Conservation (phyloP, 257 asterid species). For the Nyctanthes arbortristis region DNA sequence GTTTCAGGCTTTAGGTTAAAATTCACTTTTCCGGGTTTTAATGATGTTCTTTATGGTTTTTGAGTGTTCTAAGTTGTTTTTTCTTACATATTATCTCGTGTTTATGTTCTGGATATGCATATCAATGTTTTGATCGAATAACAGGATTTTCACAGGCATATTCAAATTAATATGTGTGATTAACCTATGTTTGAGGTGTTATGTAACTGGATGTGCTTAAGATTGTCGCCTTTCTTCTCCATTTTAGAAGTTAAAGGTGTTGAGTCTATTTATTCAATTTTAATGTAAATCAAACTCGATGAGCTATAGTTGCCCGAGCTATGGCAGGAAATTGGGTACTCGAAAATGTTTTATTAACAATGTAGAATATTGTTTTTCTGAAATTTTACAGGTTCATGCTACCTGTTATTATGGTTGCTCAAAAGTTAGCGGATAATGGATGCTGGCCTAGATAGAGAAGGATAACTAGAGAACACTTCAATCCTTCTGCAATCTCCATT, state of each 20-base stretch:
- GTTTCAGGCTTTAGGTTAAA: background rate
- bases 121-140: background rate
- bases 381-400: background rate
- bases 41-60: conserved; percentile 7
- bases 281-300: background rate
- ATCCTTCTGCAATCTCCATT: too few species aligned
- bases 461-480: too few species aligned
- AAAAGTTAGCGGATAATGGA: background rate
- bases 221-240: background rate
- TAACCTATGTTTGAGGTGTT: background rate
- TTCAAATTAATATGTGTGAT: background rate
- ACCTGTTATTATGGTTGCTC: background rate
- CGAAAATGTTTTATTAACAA: background rate
- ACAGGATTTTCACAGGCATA: background rate
- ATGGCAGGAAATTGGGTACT: background rate
- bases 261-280: background rate
- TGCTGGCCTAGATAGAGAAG: background rate
- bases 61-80: too few species aligned
- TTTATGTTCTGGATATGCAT: background rate
- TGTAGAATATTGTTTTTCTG: background rate
- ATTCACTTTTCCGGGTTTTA: background rate
- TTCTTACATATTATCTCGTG: too few species aligned
- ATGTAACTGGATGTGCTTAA: background rate
- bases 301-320: background rate
- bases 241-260: background rate